A percentile compares a stretch with the other conserved stretches of the same genome.
Evolutionary conservation across 768 basidiomycete species (phyloP).

Genomic region (Paxillus ammoniavirescens): DNA sequence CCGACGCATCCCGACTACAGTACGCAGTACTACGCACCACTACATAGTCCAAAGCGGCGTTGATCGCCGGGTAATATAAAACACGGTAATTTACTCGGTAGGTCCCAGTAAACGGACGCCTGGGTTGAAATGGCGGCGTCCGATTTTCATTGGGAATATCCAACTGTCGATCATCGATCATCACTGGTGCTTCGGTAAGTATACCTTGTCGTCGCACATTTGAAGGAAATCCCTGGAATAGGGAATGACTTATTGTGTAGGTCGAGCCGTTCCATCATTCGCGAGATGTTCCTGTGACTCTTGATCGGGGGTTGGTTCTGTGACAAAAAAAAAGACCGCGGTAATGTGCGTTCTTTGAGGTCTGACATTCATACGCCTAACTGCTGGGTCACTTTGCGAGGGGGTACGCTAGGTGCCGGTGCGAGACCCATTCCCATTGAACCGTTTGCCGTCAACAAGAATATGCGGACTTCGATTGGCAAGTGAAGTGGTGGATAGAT

Average conservation of each 20-base stretch:
- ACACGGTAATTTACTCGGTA: too few species aligned
- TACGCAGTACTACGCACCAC: too few species aligned
- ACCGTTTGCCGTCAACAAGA: conserved; percentile 83
- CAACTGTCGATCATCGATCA: conserved; percentile 92
- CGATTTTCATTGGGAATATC: conserved; percentile 41
- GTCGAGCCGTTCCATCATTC: conserved; percentile 96
- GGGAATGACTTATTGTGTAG: conserved; percentile 34
- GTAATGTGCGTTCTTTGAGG: conserved; percentile 37
- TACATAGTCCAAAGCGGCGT: too few species aligned
- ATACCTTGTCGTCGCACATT: not conserved
- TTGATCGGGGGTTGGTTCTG: conserved; percentile 76
- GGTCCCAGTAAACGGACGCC: too few species aligned
- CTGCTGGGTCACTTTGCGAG: conserved; percentile 56
- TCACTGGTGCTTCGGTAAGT: conserved; percentile 77
- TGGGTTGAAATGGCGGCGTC: too few species aligned
- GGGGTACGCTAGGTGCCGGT: conserved; percentile 39
- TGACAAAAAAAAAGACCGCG: conserved; percentile 78
- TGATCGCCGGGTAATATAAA: too few species aligned
- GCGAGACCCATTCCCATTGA: conserved; percentile 79
- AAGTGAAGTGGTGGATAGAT: too few species aligned
- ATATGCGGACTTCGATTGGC: conserved; percentile 64
- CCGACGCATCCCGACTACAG: too few species aligned
- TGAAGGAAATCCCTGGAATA: not conserved
- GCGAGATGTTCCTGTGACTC: conserved; percentile 81
- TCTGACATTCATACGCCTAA: not conserved